Evolutionary conservation across 75 land plant genomes (phyloP), one percentile per base, ranked within the genome.

Genomic region (Gnetum montanum): DNA sequence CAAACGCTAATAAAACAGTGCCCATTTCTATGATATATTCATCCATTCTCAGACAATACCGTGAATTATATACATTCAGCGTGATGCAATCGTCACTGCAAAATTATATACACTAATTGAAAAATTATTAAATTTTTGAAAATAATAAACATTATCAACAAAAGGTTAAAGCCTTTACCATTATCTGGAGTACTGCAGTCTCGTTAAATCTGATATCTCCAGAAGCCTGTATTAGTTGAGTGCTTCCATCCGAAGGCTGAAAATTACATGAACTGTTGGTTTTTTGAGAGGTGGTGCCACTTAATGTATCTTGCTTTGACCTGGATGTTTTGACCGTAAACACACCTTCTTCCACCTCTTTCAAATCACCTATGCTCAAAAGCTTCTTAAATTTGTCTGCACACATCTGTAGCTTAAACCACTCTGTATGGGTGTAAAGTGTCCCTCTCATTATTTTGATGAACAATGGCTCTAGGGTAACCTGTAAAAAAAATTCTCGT

Each of bases 371-470:
- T 25, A 95, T 86, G 51, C 61, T 65, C 35, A 95, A 44, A 20
- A 90, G 57, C 30, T 80, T 61, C 52, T 82, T 97, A 75, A 95
- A 95, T 1, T 74, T 71, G 59, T 95, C 99, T 44, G 73, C 65
- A 58, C 97, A 90, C 93, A 78, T 90, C 61, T 95, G 99, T 57
- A 90, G 76, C 76, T 86, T 95, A 50, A 86, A 95, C 99, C 92
- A 95, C 38, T 86, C 93, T 38, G 48, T 77, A 50, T 95, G 97
- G 0, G 92, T 69, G 54, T 75, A 74, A 46, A 95, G 64, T n/a
- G 79, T 71, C 10, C 80, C 79, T 68, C 84, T 83, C 83, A 95
- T 74, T 53, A 90, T 59, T 59, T 74, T 90, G 92, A 90, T 95
- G 43, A 95, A 65, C 45, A 70, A 78, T 22, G 99, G 99, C 46